These are phyloP conservation scores for Carex scoparia DNA, from an alignment of 176 grass and related monocot species.

Conservation along the genomic window DNA sequence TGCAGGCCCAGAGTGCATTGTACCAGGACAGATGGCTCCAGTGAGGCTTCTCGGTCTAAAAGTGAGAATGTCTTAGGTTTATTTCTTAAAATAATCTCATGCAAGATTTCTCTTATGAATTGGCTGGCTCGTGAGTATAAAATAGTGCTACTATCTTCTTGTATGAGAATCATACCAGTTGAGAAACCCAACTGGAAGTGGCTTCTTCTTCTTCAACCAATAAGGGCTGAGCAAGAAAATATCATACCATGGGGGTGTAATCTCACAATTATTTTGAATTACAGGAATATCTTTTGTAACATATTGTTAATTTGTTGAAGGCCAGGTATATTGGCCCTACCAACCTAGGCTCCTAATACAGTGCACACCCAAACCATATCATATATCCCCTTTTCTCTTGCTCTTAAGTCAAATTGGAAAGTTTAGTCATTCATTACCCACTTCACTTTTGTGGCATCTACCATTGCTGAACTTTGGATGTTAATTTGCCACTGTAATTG, in stretches of 20 bases:
- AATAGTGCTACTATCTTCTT: not conserved
- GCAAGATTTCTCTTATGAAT: not conserved
- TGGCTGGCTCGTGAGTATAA: not conserved
- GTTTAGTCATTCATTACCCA: not conserved
- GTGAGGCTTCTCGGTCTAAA: constrained; percentile 86
- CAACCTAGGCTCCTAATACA: not conserved
- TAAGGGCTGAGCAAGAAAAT: not conserved
- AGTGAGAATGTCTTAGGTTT: constrained; percentile 33
- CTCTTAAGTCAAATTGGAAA: not conserved
- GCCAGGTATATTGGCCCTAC: not conserved
- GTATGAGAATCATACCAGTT: not conserved
- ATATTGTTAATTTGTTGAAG: not conserved
- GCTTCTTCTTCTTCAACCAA: too few relatives aligned
- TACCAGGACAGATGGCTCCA: constrained; percentile 72
- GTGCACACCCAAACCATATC: not conserved
- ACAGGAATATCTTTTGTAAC: not conserved
- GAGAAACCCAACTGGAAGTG: not conserved
- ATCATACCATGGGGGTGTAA: not conserved
- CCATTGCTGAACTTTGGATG: not conserved
- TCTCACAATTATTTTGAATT: not conserved
- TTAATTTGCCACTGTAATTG: not conserved
- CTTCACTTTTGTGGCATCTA: not conserved
- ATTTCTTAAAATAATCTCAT: not conserved
- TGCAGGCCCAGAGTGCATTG: constrained; percentile 88
- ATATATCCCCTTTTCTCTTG: not conserved